Evolutionary conservation across 345 rosid genomes (phyloP).

Genomic region (Lepidium aucheri): DNA sequence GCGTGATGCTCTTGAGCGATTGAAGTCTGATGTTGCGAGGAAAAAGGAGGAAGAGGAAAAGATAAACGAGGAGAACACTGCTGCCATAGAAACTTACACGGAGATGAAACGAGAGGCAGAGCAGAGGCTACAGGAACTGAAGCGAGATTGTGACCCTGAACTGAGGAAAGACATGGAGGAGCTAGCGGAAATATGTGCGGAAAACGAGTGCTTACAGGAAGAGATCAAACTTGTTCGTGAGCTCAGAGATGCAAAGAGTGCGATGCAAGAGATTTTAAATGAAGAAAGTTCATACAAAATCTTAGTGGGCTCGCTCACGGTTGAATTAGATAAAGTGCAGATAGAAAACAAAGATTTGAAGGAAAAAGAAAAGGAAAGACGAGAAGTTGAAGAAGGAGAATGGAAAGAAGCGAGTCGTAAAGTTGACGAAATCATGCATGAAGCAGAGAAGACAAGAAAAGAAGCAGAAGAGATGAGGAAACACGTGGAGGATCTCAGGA

Average conservation of each 20-base stretch:
- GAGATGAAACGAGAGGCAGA: constrained; percentile 37
- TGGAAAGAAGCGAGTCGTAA: constrained; percentile 19
- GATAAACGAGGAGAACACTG: constrained; percentile 36
- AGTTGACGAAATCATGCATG: constrained; percentile 33
- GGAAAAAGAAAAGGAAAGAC: constrained; percentile 29
- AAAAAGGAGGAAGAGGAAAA: constrained; percentile 36
- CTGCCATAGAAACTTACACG: constrained; percentile 25
- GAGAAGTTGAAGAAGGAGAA: constrained; percentile 8
- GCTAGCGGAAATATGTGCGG: constrained; percentile 37
- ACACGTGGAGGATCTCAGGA: constrained; percentile 28
- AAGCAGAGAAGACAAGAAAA: constrained; percentile 40
- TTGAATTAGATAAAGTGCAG: constrained; percentile 48
- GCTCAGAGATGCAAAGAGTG: constrained; percentile 50
- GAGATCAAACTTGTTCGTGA: constrained; percentile 61
- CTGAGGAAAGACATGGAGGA: constrained; percentile 37
- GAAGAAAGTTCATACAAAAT: constrained; percentile 52
- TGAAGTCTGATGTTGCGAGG: constrained; percentile 37
- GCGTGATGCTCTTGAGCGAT: constrained; percentile 38
- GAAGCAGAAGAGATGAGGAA: constrained; percentile 48
- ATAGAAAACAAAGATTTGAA: constrained; percentile 31
- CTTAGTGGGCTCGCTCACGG: constrained; percentile 31
- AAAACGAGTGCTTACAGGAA: constrained; percentile 45
- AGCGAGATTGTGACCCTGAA: constrained; percentile 45
- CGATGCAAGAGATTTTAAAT: constrained; percentile 36
- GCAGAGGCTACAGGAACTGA: constrained; percentile 31